Conservation (phyloP, 208 protist genomes). For the Histomonas meleagridis region DNA sequence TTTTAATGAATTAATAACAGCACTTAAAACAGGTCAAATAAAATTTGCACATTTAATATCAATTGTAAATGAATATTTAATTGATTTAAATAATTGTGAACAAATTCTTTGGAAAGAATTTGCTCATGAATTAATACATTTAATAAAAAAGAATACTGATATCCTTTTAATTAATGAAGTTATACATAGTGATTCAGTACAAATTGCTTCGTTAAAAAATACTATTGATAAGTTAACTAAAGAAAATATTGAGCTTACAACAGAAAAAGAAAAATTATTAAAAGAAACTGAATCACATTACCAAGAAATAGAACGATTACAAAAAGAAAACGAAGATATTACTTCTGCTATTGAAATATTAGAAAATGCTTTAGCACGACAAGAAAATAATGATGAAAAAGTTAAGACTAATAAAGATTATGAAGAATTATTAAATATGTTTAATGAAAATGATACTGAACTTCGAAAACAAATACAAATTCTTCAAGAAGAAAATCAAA, state of each 20-base stretch:
- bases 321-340: neutral
- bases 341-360: neutral
- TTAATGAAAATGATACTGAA: neutral
- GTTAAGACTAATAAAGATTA: neutral
- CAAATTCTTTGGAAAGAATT: neutral
- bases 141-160: neutral
- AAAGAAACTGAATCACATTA: neutral
- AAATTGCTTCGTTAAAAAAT: neutral
- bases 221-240: neutral
- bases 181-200: neutral
- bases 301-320: neutral
- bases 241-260: neutral
- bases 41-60: neutral
- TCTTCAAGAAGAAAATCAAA: too few relatives aligned
- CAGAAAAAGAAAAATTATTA: neutral
- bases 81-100: neutral
- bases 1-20: neutral
- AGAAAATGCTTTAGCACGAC: neutral
- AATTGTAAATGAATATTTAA: neutral
- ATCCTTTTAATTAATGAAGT: neutral
- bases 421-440: neutral
- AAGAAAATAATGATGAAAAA: neutral
- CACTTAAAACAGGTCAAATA: neutral
- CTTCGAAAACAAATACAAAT: neutral
- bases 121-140: neutral